Percentiles rank a stretch among this genome's conserved stretches.
Conservation (phyloP, 306 rosid species). For the Argentina anserina region DNA sequence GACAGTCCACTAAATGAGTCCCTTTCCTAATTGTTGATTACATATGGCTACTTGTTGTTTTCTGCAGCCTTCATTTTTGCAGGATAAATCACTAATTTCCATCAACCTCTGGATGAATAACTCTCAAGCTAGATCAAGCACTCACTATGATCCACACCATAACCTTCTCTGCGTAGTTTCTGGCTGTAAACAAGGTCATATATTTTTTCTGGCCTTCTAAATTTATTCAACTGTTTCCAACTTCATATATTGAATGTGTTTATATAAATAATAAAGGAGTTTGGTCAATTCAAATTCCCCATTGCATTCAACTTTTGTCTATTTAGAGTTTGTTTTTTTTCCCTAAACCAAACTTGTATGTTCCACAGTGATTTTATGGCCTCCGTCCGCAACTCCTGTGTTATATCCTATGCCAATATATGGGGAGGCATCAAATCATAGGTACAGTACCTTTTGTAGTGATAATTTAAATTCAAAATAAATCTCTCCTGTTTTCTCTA, state of each 20-base stretch:
- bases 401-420: conserved; percentile 82
- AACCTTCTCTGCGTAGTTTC: conserved; percentile 82
- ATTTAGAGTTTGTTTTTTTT: too few species aligned
- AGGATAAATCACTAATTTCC: conserved; percentile 53
- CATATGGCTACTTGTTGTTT: conserved; percentile 18
- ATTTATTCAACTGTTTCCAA: background rate
- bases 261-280: background rate
- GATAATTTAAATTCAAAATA: background rate
- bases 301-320: background rate
- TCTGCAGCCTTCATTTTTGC: conserved; percentile 70
- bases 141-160: conserved; percentile 97
- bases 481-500: background rate
- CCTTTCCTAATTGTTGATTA: conserved; percentile 4
- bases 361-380: conserved; percentile 78
- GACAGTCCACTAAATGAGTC: conserved; percentile 11
- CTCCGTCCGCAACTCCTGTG: conserved; percentile 84
- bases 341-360: conserved; percentile 20
- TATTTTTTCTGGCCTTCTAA: conserved; percentile 2
- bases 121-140: conserved; percentile 78
- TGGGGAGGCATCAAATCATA: conserved; percentile 96
- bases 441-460: conserved; percentile 42
- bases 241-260: background rate
- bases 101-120: conserved; percentile 96
- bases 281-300: background rate
- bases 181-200: conserved; percentile 79